A percentile compares a stretch with the other conserved stretches of the same genome.
phyloP scores from a whole-genome alignment of 352 stramenopile genomes.

The Phytophthora cryptogea region DNA sequence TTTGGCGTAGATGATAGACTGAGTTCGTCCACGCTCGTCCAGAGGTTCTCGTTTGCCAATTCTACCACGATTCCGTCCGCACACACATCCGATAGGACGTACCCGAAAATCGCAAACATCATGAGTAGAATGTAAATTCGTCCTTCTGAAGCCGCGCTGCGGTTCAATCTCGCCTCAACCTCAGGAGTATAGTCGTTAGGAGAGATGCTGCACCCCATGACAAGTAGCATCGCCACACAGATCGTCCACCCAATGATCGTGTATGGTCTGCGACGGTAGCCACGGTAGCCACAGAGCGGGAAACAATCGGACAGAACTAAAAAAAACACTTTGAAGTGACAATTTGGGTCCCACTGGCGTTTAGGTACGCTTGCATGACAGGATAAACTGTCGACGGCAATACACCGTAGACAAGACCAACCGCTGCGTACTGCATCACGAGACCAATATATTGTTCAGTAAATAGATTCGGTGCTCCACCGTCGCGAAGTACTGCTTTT shows the following conservation, averaged over 20 bases:
- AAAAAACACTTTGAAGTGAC: constrained; percentile 57
- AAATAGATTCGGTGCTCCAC: constrained; percentile 31
- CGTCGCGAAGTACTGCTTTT: constrained; percentile 21
- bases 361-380: constrained; percentile 47
- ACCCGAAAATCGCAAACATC: constrained; percentile 68
- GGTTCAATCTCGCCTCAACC: constrained; percentile 30
- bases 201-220: constrained; percentile 33
- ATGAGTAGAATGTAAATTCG: constrained; percentile 57
- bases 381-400: constrained; percentile 46
- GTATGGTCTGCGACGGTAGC: constrained; percentile 51
- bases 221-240: constrained; percentile 36
- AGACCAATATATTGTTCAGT: constrained; percentile 37
- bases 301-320: constrained; percentile 55
- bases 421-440: constrained; percentile 43
- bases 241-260: constrained; percentile 58
- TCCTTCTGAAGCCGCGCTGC: constrained; percentile 20
- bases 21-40: constrained; percentile 24
- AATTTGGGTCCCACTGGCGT: constrained; percentile 26
- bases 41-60: constrained; percentile 43
- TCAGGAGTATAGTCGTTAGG: constrained; percentile 22
- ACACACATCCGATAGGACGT: constrained; percentile 68
- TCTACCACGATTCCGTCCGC: constrained; percentile 53
- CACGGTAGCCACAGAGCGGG: constrained; percentile 51
- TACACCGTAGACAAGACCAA: constrained; percentile 46
- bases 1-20: constrained; percentile 42